Evolutionary conservation across 495 filamentous ascomycete genomes (phyloP).

Genomic region (Xylona heveae): DNA sequence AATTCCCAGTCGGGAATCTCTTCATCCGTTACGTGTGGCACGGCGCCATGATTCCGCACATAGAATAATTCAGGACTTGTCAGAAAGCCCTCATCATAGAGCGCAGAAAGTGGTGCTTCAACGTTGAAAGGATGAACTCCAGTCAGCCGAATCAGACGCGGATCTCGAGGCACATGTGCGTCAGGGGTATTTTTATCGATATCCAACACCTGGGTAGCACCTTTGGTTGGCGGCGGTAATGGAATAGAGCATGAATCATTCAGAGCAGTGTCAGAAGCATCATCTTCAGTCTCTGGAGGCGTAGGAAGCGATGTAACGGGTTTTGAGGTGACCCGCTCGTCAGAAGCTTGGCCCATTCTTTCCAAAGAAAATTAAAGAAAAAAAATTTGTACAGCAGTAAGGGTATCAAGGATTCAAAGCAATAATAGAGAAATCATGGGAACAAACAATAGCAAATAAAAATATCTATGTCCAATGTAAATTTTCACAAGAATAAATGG

Average conservation of each 20-base stretch:
- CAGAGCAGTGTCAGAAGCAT: conserved; percentile 8
- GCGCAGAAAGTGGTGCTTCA: conserved; percentile 59
- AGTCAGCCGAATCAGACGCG: conserved; percentile 70
- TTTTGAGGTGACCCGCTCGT: too few relatives aligned
- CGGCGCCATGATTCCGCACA: conserved; percentile 85
- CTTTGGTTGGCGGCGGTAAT: conserved; percentile 46
- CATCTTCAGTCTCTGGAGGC: conserved; percentile 12
- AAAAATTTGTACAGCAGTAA: too few relatives aligned
- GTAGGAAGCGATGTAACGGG: conserved; percentile 13
- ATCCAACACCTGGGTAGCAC: conserved; percentile 40
- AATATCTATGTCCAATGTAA: too few relatives aligned
- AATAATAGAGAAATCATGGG: too few relatives aligned
- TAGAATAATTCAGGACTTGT: conserved; percentile 88
- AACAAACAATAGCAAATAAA: too few relatives aligned
- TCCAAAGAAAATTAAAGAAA: too few relatives aligned
- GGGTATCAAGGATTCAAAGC: too few relatives aligned
- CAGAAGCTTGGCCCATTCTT: too few relatives aligned
- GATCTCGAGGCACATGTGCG: conserved; percentile 66
- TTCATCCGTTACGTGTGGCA: conserved; percentile 54
- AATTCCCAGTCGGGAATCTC: conserved; percentile 69
- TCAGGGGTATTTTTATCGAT: conserved; percentile 73
- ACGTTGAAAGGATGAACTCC: conserved; percentile 91
- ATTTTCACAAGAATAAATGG: too few relatives aligned
- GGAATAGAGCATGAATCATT: conserved; percentile 26
- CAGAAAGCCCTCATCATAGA: conserved; percentile 75